These are phyloP conservation scores for Chlamydomonas sp. DNA, from an alignment of 139 green algal species.

Conservation along the genomic window DNA sequence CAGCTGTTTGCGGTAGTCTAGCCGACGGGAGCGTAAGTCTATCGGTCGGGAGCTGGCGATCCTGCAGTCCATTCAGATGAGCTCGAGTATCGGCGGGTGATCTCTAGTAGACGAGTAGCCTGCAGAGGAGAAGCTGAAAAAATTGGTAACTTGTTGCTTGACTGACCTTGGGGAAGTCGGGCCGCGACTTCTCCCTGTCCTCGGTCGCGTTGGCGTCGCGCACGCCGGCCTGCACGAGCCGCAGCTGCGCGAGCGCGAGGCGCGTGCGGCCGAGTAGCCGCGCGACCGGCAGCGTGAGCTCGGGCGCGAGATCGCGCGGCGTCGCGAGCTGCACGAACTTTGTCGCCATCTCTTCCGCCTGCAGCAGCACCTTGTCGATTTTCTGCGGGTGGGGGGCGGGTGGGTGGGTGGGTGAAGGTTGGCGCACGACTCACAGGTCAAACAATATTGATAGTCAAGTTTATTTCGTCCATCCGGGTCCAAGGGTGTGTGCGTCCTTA, in stretches of 20 bases:
- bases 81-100: too few relatives aligned
- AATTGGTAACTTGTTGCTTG: neutral
- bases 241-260: conserved; percentile 22
- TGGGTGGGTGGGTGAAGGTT: too few relatives aligned
- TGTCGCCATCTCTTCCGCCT: conserved; percentile 33
- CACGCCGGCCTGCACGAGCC: conserved; percentile 23
- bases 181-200: conserved; percentile 25
- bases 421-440: too few relatives aligned
- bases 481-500: too few relatives aligned
- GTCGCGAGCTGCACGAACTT: conserved; percentile 20
- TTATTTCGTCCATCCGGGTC: too few relatives aligned
- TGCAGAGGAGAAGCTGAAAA: too few relatives aligned
- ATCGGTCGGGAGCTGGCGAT: too few relatives aligned
- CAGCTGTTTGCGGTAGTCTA: too few relatives aligned
- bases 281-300: conserved; percentile 15
- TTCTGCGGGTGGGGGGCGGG: neutral
- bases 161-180: conserved; percentile 20
- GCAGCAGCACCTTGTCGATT: conserved; percentile 9
- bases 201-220: conserved; percentile 23
- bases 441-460: too few relatives aligned
- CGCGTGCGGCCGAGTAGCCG: conserved; percentile 29
- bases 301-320: conserved; percentile 28
- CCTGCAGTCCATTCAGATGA: too few relatives aligned
- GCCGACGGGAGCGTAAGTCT: too few relatives aligned
- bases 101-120: too few relatives aligned